Base-by-base conservation (phyloP, 306 rosid species). In the Prinsepia uniflora region DNA sequence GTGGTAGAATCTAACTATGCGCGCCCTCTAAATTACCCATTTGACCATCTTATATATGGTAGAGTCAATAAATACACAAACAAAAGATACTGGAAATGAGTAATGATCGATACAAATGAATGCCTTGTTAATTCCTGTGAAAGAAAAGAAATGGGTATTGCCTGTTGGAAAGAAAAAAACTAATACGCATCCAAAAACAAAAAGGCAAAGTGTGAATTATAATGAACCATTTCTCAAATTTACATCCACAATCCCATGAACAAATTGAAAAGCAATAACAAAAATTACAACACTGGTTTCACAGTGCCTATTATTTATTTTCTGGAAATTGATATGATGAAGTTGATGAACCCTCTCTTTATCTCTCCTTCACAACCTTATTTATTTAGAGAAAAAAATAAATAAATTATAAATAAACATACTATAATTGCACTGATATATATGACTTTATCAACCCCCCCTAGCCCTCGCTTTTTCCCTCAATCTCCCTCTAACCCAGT, bases 301-400 rank as follows among this genome's bases (percentile, higher is more conserved):
- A 20, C 48, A 68, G 10, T n/a, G 36, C 43, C 36, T 45, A 5
- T 80, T 80, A 47, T 83, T 86, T 78, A 58, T 82, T 77, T 68
- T 78, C 69, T 77, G 75, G 81, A 84, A 78, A 47, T 59, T 64
- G 70, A 78, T 30, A 3, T 64, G 70, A 78, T 30, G 36, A 78
- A 76, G 53, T 55, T 40, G 34, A 54, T 67, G 22, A 67, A 22
- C 72, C 50, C 48, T 48, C 61, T 46, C 7, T 36, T 10, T 68
- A 18, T 42, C 19, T 76, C 66, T 66, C 52, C 76, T 49, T 63
- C 79, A 10, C 76, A 64, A 70, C 64, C 81, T 87, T 86, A 86
- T 83, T 90, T 81, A 79, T 78, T 73, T 81, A 63, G 71, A 73
- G 87, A 81, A 84, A 87, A 75, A 81, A 83, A 79, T 82, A 86